Conservation (phyloP, 306 rosid genomes). For the Malus sieversii region DNA sequence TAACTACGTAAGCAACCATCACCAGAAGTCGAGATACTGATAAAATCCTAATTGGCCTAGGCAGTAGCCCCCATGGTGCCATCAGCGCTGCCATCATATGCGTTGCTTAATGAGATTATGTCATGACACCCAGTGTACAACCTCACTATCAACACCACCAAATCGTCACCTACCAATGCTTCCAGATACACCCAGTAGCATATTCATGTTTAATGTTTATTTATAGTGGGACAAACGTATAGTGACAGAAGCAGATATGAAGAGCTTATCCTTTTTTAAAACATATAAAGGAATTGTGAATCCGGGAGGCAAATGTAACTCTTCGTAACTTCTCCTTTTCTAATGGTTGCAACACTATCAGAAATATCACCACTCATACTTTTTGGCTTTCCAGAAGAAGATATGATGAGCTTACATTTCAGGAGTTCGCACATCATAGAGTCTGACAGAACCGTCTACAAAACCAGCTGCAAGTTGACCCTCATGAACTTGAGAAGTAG, state of each 20-base stretch:
- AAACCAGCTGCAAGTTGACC: conserved; percentile 96
- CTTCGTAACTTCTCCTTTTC: neutral
- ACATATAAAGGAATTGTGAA: too few relatives aligned
- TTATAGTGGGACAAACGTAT: neutral
- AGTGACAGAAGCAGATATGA: too few relatives aligned
- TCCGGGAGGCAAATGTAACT: neutral
- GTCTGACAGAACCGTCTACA: conserved; percentile 76
- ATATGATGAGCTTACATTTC: conserved; percentile 54
- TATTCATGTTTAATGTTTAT: neutral
- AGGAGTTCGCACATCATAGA: conserved; percentile 81
- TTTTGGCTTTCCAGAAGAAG: too few relatives aligned
- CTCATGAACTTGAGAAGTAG: conserved; percentile 94
- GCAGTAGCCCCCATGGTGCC: conserved; percentile 97
- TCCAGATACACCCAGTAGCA: conserved; percentile 20
- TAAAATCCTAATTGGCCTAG: conserved; percentile 72
- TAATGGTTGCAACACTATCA: neutral
- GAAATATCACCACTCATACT: too few relatives aligned
- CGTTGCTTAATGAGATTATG: conserved; percentile 70
- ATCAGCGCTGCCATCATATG: conserved; percentile 79
- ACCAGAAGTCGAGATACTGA: neutral
- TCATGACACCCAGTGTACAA: conserved; percentile 72
- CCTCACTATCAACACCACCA: conserved; percentile 71
- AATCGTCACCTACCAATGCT: conserved; percentile 66
- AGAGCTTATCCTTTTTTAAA: too few relatives aligned
- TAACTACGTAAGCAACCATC: conserved; percentile 33